Evolutionary conservation across 345 rosid genomes (phyloP).

Genomic region (Corchorus olitorius): DNA sequence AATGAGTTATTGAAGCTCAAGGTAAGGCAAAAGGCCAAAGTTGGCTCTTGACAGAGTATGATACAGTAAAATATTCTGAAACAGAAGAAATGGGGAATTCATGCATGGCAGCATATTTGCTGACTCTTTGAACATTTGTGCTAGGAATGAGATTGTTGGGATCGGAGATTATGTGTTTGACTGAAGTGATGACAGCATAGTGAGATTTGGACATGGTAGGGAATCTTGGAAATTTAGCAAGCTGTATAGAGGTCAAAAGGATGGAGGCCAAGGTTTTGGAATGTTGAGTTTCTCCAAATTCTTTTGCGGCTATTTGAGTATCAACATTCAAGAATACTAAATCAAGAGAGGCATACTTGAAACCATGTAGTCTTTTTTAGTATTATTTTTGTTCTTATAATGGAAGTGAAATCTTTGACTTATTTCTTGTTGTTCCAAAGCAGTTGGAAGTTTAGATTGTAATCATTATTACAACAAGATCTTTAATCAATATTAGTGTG

Average conservation of each 20-base stretch:
- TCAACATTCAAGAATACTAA: not conserved
- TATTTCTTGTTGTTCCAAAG: not conserved
- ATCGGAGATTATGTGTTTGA: no score
- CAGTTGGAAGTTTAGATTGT: not conserved
- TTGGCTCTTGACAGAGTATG: not conserved
- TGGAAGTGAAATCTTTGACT: not conserved
- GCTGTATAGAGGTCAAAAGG: not conserved
- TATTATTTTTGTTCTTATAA: not conserved
- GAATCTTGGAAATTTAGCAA: not conserved
- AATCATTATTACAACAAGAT: no score
- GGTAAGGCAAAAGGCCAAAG: not conserved
- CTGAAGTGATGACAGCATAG: not conserved
- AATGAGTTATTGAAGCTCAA: not conserved
- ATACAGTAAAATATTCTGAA: not conserved
- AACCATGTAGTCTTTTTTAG: not conserved
- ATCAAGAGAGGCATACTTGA: not conserved
- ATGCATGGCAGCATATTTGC: no score
- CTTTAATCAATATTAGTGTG: not conserved
- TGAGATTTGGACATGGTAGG: not conserved
- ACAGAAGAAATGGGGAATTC: not conserved
- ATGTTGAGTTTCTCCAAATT: slow-evolving; percentile 2
- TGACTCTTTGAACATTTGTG: no score
- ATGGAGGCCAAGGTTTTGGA: not conserved
- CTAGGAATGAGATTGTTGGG: not conserved
- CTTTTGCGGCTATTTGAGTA: not conserved